phyloP scores from a whole-genome alignment of 805 yeast genomes.

The Spathaspora passalidarum region DNA sequence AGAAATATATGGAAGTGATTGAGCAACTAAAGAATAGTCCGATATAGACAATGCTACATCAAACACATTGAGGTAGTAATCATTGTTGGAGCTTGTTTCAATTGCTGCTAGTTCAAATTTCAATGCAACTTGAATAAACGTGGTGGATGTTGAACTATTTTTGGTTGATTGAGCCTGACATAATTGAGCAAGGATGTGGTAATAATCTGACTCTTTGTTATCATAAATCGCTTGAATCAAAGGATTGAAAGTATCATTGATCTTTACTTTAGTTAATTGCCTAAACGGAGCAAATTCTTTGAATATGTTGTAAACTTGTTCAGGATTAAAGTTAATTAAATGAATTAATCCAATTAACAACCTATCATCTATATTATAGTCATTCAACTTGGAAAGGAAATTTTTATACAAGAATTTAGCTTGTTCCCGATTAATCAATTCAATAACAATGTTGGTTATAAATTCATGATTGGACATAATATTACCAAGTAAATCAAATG shows the following conservation, averaged over 20 bases:
- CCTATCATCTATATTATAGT: conserved; percentile 21
- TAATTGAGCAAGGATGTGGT: conserved; percentile 26
- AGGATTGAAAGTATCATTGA: conserved; percentile 7
- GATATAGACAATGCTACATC: conserved; percentile 22
- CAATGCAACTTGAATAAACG: conserved; percentile 18
- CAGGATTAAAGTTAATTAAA: conserved; percentile 26
- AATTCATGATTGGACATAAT: conserved; percentile 25
- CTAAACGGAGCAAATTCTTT: conserved; percentile 14
- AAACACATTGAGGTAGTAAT: conserved; percentile 21
- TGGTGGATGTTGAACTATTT: background rate
- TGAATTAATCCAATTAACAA: conserved; percentile 34
- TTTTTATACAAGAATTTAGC: conserved; percentile 38
- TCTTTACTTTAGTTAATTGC: conserved; percentile 20
- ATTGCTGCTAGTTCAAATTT: conserved; percentile 27
- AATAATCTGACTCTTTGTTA: conserved; percentile 22
- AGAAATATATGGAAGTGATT: conserved; percentile 17
- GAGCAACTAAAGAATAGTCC: conserved; percentile 17
- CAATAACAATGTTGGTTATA: conserved; percentile 32
- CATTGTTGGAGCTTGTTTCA: conserved; percentile 10
- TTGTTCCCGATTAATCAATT: conserved; percentile 29
- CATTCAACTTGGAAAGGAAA: conserved; percentile 41
- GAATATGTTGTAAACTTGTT: conserved; percentile 20
- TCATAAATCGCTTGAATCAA: background rate
- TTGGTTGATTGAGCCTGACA: conserved; percentile 15
- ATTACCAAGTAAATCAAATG: conserved; percentile 24